These are phyloP conservation scores for Xylariales sp. DNA, from an alignment of 2,329 filamentous ascomycete species.

Conservation along the genomic window DNA sequence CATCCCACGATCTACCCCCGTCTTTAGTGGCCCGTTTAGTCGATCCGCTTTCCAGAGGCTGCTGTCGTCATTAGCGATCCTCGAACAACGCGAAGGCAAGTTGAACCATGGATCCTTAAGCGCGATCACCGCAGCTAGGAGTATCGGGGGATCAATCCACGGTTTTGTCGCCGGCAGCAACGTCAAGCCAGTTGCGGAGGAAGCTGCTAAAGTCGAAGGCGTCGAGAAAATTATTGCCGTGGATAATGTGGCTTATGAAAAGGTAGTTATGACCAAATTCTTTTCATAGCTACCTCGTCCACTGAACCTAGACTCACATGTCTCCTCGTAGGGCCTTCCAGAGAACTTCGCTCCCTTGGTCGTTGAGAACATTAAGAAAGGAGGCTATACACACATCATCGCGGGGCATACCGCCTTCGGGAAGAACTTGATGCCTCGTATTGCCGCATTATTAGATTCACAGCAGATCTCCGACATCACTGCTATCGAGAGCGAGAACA, in stretches of 20 bases:
- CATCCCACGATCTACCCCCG: constrained; percentile 43
- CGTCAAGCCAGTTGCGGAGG: constrained; percentile 79
- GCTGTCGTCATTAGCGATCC: constrained; percentile 87
- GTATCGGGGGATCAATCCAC: constrained; percentile 85
- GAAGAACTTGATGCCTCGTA: constrained; percentile 91
- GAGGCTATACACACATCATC: constrained; percentile 91
- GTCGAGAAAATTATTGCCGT: constrained; percentile 92
- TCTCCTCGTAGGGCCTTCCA: constrained; percentile 75
- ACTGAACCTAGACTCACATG: constrained; percentile 9
- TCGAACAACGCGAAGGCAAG: constrained; percentile 93
- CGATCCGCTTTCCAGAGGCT: constrained; percentile 73
- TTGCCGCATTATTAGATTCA: constrained; percentile 89
- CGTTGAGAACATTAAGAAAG: constrained; percentile 96
- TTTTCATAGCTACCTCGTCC: background rate
- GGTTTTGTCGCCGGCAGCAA: constrained; percentile 87
- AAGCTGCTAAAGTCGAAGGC: constrained; percentile 89
- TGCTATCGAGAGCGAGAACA: constrained; percentile 86
- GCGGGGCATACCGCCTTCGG: constrained; percentile 94
- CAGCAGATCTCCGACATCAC: constrained; percentile 96
- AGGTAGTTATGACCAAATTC: constrained; percentile 62
- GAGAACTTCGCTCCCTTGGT: constrained; percentile 95
- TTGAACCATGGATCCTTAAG: constrained; percentile 85
- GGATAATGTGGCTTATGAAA: constrained; percentile 91
- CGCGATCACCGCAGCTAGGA: constrained; percentile 85
- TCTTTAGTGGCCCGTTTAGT: constrained; percentile 52